These are phyloP conservation scores for Pseudopyricularia cyperi DNA, from an alignment of 2,329 filamentous ascomycete species.

Conservation along the genomic window DNA sequence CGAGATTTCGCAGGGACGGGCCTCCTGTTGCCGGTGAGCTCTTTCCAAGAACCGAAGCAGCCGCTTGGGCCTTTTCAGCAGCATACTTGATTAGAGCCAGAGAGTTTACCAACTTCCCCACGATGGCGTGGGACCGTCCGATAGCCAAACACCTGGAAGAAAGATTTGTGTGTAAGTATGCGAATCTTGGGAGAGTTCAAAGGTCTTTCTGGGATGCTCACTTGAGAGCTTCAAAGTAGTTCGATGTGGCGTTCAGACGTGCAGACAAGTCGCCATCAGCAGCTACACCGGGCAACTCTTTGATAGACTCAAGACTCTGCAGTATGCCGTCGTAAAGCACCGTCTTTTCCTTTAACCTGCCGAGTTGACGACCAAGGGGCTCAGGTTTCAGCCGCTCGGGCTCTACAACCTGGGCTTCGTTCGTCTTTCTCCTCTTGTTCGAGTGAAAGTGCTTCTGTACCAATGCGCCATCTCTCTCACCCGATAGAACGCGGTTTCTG, in stretches of 20 bases:
- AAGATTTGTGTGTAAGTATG: constrained; percentile 3
- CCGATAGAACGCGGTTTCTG: constrained; percentile 78
- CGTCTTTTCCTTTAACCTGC: constrained; percentile 70
- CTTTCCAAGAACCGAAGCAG: constrained; percentile 32
- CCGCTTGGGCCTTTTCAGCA: constrained; percentile 42
- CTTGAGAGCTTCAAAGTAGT: constrained; percentile 85
- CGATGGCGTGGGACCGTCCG: constrained; percentile 68
- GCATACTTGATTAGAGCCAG: constrained; percentile 75
- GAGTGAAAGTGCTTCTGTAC: constrained; percentile 34
- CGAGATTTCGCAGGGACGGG: constrained; percentile 44
- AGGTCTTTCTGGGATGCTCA: constrained; percentile 24
- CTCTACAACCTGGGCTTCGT: constrained; percentile 5
- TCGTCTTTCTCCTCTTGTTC: constrained; percentile 22
- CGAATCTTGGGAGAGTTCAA: background rate
- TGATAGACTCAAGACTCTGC: constrained; percentile 81
- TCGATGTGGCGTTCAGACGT: constrained; percentile 64
- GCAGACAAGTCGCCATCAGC: constrained; percentile 64
- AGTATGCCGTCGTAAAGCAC: constrained; percentile 85
- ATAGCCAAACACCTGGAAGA: constrained; percentile 62
- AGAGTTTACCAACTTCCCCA: constrained; percentile 61
- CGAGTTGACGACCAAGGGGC: constrained; percentile 61
- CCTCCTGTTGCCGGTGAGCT: constrained; percentile 11
- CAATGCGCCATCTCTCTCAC: constrained; percentile 63
- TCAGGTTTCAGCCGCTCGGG: constrained; percentile 37
- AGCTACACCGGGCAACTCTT: constrained; percentile 79